Evolutionary conservation across 345 rosid genomes (phyloP).

Genomic region (Heritiera fomes): DNA sequence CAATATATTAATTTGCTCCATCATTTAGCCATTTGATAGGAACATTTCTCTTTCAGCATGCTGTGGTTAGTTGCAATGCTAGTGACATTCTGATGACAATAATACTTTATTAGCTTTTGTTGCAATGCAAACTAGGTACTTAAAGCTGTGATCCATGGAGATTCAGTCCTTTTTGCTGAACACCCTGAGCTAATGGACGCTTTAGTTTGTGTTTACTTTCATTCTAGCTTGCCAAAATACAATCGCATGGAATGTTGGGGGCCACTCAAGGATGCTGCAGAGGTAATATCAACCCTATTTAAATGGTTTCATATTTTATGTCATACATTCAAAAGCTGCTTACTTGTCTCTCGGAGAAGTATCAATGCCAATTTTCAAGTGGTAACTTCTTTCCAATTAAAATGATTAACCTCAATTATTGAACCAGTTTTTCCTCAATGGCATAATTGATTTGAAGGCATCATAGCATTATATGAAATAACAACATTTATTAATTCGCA

Average conservation of each 20-base stretch:
- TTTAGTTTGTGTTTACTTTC: slow-evolving; percentile 79
- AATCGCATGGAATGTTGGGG: slow-evolving; percentile 88
- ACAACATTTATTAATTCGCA: neutral
- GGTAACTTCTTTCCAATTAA: neutral
- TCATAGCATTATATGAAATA: neutral
- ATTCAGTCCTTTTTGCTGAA: slow-evolving; percentile 62
- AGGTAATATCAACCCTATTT: slow-evolving; percentile 38
- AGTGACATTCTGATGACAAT: neutral
- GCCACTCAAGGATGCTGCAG: slow-evolving; percentile 70
- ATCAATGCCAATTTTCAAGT: neutral
- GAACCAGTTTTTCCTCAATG: neutral
- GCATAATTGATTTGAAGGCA: neutral
- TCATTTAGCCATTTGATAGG: neutral
- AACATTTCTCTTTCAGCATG: neutral
- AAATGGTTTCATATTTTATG: neutral
- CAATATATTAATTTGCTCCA: neutral
- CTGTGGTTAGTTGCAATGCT: neutral
- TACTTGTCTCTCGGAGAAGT: neutral
- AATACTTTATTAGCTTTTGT: slow-evolving; percentile 11
- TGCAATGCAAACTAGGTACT: slow-evolving; percentile 53
- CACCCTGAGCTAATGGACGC: slow-evolving; percentile 74
- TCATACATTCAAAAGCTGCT: neutral
- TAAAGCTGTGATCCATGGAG: slow-evolving; percentile 76
- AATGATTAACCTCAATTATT: neutral
- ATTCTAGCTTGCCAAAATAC: slow-evolving; percentile 66